These are phyloP conservation scores for Sporopachydermia lactativora DNA, from an alignment of 805 yeast species.

Conservation along the genomic window DNA sequence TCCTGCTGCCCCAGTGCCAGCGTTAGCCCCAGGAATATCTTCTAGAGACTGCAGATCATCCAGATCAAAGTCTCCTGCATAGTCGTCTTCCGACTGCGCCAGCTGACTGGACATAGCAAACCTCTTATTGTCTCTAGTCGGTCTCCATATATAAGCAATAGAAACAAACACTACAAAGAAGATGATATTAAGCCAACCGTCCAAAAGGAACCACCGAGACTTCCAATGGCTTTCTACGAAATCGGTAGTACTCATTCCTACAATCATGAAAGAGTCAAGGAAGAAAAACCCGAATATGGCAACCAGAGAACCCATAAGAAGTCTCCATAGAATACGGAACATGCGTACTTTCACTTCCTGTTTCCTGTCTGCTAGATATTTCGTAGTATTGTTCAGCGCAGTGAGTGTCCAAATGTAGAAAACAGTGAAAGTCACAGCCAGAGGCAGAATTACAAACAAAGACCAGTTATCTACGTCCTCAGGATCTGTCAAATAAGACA, in stretches of 20 bases:
- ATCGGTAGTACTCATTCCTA: slow-evolving; percentile 63
- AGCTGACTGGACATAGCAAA: slow-evolving; percentile 89
- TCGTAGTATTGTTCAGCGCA: slow-evolving; percentile 62
- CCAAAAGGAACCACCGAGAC: slow-evolving; percentile 72
- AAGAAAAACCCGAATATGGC: slow-evolving; percentile 58
- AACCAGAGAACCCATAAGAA: slow-evolving; percentile 60
- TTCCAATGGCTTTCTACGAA: slow-evolving; percentile 86
- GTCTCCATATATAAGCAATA: slow-evolving; percentile 91
- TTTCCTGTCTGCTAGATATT: slow-evolving; percentile 64
- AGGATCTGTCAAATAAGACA: slow-evolving; percentile 38
- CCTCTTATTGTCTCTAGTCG: slow-evolving; percentile 89
- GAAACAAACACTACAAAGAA: slow-evolving; percentile 75
- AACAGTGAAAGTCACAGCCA: slow-evolving; percentile 49
- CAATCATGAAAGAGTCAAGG: slow-evolving; percentile 50
- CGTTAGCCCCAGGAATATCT: slow-evolving; percentile 17
- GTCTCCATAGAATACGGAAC: slow-evolving; percentile 65
- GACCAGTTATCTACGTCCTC: slow-evolving; percentile 29
- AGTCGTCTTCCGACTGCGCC: slow-evolving; percentile 60
- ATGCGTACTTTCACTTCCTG: slow-evolving; percentile 83
- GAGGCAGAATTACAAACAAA: slow-evolving; percentile 51
- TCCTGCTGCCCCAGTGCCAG: slow-evolving; percentile 25
- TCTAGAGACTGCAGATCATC: slow-evolving; percentile 36
- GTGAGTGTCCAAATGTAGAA: slow-evolving; percentile 67
- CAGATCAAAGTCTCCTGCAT: slow-evolving; percentile 51
- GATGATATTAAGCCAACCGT: slow-evolving; percentile 90